Evolutionary conservation across 192 early-diverging fungal genomes (phyloP).

Genomic region (Spizellomyces punctatus): DNA sequence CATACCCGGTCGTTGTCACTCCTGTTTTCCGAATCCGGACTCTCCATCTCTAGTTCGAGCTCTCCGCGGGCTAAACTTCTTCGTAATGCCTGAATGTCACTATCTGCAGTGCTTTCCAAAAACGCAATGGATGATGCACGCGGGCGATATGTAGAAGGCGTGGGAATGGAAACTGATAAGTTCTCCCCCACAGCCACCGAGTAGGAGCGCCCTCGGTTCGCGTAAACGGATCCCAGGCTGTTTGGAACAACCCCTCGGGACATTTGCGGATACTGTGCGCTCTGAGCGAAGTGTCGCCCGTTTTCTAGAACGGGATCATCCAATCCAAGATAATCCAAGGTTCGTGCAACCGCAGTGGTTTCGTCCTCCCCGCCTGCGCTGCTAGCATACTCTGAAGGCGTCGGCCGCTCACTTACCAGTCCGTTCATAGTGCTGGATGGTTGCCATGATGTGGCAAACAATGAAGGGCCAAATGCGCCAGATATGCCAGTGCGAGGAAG

Average conservation of each 20-base stretch:
- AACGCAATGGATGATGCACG: conserved; percentile 40
- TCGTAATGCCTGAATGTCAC: conserved; percentile 25
- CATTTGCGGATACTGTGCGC: not conserved
- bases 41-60: conserved; percentile 18
- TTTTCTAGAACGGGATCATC: conserved; percentile 51
- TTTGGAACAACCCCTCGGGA: not conserved
- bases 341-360: conserved; percentile 60
- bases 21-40: conserved; percentile 4
- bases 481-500: conserved; percentile 42
- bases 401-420: not conserved
- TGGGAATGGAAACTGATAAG: conserved; percentile 1
- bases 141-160: conserved; percentile 27
- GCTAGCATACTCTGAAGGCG: conserved; percentile 11
- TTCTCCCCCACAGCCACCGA: conserved; percentile 37
- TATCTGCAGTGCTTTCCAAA: conserved; percentile 34
- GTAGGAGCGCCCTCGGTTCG: conserved; percentile 26
- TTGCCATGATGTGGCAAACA: conserved; percentile 62
- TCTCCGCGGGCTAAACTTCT: conserved; percentile 17
- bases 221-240: not conserved
- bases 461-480: conserved; percentile 61
- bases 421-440: conserved; percentile 43
- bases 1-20: conserved; percentile 9
- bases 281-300: conserved; percentile 12
- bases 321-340: conserved; percentile 69
- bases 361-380: conserved; percentile 52